phyloP scores from a whole-genome alignment of 1,284 basidiomycete species.

The Veloboletus limbatus region DNA sequence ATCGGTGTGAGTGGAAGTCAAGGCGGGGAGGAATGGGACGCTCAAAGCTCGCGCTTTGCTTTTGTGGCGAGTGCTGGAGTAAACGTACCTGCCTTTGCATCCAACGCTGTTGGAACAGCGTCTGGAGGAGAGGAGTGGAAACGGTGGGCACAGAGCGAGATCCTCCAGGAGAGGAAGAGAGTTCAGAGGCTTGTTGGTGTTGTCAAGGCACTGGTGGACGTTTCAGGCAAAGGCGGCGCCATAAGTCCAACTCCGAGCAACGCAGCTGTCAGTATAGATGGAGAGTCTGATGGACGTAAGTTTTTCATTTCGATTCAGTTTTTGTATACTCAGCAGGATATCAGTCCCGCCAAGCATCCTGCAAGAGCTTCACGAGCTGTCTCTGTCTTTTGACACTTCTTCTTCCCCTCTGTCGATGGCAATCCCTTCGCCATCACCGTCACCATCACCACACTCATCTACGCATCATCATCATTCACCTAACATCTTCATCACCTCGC shows the following conservation, averaged over 20 bases:
- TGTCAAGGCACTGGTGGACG: conserved; percentile 54
- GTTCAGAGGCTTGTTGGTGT: conserved; percentile 47
- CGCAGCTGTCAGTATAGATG: conserved; percentile 4
- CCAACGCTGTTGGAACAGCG: conserved; percentile 9
- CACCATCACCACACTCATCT: conserved; percentile 23
- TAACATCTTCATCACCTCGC: conserved; percentile 71
- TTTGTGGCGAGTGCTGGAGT: conserved; percentile 14
- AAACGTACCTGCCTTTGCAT: conserved; percentile 14
- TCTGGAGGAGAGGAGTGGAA: conserved; percentile 27
- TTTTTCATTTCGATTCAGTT: conserved; percentile 1
- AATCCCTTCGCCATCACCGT: conserved; percentile 27
- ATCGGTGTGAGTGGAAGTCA: conserved; percentile 17
- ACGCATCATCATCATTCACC: conserved; percentile 40
- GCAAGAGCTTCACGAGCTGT: conserved; percentile 45
- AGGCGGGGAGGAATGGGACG: conserved; percentile 24
- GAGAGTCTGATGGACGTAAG: conserved; percentile 17
- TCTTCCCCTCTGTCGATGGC: conserved; percentile 17
- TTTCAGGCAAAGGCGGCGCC: conserved; percentile 44
- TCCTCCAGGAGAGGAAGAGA: conserved; percentile 46
- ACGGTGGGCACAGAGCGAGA: conserved; percentile 30
- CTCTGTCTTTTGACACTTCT: conserved; percentile 22
- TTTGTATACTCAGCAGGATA: conserved; percentile 7
- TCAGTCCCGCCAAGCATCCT: conserved; percentile 59
- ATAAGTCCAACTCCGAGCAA: conserved; percentile 28
- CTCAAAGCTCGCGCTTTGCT: conserved; percentile 17